Evolutionary conservation across 2,329 filamentous ascomycete species (phyloP).

Genomic region (Fusarium staphyleae): DNA sequence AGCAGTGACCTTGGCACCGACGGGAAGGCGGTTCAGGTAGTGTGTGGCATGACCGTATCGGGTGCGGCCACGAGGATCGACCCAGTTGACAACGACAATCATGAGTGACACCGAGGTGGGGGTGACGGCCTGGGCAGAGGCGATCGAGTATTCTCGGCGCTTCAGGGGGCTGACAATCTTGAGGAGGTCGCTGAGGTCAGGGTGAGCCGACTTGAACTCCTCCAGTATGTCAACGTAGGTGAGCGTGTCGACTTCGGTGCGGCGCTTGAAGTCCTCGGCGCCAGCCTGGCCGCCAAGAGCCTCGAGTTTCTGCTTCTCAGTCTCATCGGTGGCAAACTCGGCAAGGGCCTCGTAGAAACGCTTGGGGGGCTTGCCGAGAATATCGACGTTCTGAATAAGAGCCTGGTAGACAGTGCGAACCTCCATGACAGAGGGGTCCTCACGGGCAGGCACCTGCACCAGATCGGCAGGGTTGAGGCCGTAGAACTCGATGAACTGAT

Average conservation of each 20-base stretch:
- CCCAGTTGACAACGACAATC: slow-evolving; percentile 97
- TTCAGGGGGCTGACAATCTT: slow-evolving; percentile 91
- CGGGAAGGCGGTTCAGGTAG: slow-evolving; percentile 79
- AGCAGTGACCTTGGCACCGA: slow-evolving; percentile 83
- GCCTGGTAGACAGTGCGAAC: slow-evolving; percentile 93
- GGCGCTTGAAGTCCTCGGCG: slow-evolving; percentile 88
- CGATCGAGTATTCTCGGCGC: slow-evolving; percentile 98
- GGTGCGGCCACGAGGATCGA: slow-evolving; percentile 84
- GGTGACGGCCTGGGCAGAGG: slow-evolving; percentile 93
- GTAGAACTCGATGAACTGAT: slow-evolving; percentile 89
- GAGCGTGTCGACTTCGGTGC: slow-evolving; percentile 87
- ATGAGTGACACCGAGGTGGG: slow-evolving; percentile 90
- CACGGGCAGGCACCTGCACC: slow-evolving; percentile 89
- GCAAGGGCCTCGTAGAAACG: slow-evolving; percentile 94
- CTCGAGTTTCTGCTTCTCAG: slow-evolving; percentile 81
- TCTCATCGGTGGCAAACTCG: slow-evolving; percentile 82
- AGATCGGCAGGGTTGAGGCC: slow-evolving; percentile 82
- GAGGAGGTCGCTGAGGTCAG: slow-evolving; percentile 85
- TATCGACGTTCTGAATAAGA: slow-evolving; percentile 90
- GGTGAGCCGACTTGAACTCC: slow-evolving; percentile 89
- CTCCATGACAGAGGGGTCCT: slow-evolving; percentile 76
- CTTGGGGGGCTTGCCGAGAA: slow-evolving; percentile 96
- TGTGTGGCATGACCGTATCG: slow-evolving; percentile 93
- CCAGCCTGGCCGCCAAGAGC: slow-evolving; percentile 80
- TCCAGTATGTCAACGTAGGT: slow-evolving; percentile 91